Conservation (phyloP, 495 filamentous ascomycete species). For the Aspergillus funiculosus region DNA sequence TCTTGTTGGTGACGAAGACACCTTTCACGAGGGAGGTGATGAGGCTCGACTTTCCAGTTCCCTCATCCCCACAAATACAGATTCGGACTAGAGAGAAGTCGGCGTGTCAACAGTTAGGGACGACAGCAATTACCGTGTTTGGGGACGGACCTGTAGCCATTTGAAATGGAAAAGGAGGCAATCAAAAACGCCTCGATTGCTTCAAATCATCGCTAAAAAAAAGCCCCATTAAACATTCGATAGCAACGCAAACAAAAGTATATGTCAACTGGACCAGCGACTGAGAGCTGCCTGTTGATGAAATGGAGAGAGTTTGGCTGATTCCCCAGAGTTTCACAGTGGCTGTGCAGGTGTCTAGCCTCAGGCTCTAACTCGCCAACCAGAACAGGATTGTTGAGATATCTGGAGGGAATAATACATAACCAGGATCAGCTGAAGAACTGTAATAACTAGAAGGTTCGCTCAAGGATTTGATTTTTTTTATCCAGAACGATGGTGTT, state of each 20-base stretch:
- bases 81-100: slow-evolving; percentile 64
- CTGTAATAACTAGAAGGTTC: neutral
- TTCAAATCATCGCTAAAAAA: slow-evolving; percentile 15
- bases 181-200: neutral
- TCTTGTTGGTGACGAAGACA: slow-evolving; percentile 86
- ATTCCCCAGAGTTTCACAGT: slow-evolving; percentile 17
- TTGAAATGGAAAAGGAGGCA: slow-evolving; percentile 9
- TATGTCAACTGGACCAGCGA: neutral
- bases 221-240: neutral
- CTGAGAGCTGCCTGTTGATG: neutral
- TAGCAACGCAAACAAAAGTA: neutral
- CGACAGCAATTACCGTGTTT: neutral
- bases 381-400: neutral
- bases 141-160: slow-evolving; percentile 36
- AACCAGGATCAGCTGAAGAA: too few relatives aligned
- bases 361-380: slow-evolving; percentile 9
- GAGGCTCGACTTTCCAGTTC: slow-evolving; percentile 51
- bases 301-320: slow-evolving; percentile 10
- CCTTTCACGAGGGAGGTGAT: slow-evolving; percentile 77
- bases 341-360: slow-evolving; percentile 18
- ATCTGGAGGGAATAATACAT: too few relatives aligned
- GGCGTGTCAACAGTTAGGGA: slow-evolving; percentile 9
- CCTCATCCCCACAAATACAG: slow-evolving; percentile 94
- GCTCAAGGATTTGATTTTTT: too few relatives aligned
- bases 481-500: too few relatives aligned